Conservation (phyloP, 2,329 filamentous ascomycete genomes). For the Aspergillus sclerotialis region DNA sequence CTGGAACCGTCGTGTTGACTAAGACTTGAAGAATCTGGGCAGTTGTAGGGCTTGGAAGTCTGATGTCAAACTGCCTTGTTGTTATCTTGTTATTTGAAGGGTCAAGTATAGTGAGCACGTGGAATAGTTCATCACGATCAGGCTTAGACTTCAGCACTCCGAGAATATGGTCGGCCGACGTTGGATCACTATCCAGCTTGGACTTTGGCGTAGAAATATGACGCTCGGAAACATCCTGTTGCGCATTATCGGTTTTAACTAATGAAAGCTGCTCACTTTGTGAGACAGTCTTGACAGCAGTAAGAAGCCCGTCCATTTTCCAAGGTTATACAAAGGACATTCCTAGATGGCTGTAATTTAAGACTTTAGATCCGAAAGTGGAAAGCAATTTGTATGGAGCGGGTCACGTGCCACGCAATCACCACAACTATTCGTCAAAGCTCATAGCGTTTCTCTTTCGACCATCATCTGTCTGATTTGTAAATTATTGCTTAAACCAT, state of each 20-base stretch:
- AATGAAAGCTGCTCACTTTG: slow-evolving; percentile 13
- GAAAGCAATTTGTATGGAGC: slow-evolving; percentile 17
- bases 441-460: too few species aligned
- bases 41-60: slow-evolving; percentile 57
- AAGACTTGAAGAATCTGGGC: slow-evolving; percentile 71
- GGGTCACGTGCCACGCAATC: slow-evolving; percentile 20
- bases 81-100: slow-evolving; percentile 18
- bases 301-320: slow-evolving; percentile 34
- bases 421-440: slow-evolving; percentile 2
- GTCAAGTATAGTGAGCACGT: slow-evolving; percentile 28
- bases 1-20: slow-evolving; percentile 66
- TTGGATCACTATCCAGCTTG: slow-evolving; percentile 10
- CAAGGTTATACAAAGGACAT: too few species aligned
- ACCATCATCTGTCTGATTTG: too few species aligned
- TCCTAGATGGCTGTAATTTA: too few species aligned
- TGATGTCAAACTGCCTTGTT: slow-evolving; percentile 47
- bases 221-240: slow-evolving; percentile 3
- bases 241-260: slow-evolving; percentile 8
- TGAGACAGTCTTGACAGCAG: slow-evolving; percentile 31
- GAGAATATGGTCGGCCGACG: slow-evolving; percentile 27
- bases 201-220: slow-evolving; percentile 8
- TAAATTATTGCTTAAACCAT: too few species aligned
- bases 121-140: slow-evolving; percentile 22
- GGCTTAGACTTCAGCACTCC: slow-evolving; percentile 35
- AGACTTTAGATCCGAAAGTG: slow-evolving; percentile 1